Conservation (phyloP, 257 asterid species). For the Anisodus acutangulus region DNA sequence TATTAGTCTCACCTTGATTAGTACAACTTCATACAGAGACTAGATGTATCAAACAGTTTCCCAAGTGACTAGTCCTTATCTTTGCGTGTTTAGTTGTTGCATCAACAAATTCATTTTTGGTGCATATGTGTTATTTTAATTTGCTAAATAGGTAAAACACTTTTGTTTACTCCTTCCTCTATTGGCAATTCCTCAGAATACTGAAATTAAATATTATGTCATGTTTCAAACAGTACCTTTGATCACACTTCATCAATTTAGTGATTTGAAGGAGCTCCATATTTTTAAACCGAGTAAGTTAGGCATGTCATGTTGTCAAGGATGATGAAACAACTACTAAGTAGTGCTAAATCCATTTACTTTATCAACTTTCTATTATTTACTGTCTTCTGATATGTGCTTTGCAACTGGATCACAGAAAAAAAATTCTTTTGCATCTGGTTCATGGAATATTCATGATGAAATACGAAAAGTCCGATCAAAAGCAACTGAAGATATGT, state of each 20-base stretch:
- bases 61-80: background rate
- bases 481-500: slow-evolving; percentile 76
- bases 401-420: slow-evolving; percentile 50
- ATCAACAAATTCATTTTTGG: background rate
- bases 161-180: background rate
- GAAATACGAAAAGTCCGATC: slow-evolving; percentile 78
- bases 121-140: background rate
- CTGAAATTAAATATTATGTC: background rate
- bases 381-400: slow-evolving; percentile 34
- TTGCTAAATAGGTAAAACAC: background rate
- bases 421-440: slow-evolving; percentile 66
- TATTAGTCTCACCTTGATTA: slow-evolving; percentile 1
- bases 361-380: slow-evolving; percentile 7
- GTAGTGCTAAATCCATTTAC: slow-evolving; percentile 9
- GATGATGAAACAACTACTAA: background rate
- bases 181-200: slow-evolving; percentile 12
- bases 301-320: slow-evolving; percentile 3
- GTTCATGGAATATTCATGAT: slow-evolving; percentile 85
- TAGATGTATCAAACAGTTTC: background rate
- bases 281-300: background rate
- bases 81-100: background rate
- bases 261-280: background rate
- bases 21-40: background rate
- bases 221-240: background rate
- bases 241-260: slow-evolving; percentile 6